A percentile compares a stretch with the other conserved stretches of the same genome.
Conservation (phyloP, 2,329 filamentous ascomycete species). For the Tolypocladium nubicola region DNA sequence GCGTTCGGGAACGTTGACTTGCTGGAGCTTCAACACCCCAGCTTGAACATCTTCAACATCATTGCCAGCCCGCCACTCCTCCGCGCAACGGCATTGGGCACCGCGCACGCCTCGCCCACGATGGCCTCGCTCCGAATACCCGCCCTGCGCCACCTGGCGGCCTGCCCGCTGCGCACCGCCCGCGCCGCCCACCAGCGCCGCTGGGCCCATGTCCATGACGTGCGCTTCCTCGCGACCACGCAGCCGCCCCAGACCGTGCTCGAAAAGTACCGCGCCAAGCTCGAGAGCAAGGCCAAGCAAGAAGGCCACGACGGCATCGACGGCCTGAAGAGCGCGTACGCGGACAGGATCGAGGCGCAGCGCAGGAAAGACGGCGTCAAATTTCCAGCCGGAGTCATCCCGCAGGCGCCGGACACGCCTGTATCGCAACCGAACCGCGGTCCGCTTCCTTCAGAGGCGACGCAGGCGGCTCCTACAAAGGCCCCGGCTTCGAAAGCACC, state of each 20-base stretch:
- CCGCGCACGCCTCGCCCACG: not conserved
- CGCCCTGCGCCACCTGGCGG: slow-evolving; percentile 35
- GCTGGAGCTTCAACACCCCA: not conserved
- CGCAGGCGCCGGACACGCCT: slow-evolving; percentile 24
- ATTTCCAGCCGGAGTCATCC: slow-evolving; percentile 24
- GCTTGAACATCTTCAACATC: not conserved
- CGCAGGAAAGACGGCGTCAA: slow-evolving; percentile 54
- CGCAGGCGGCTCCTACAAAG: slow-evolving; percentile 3
- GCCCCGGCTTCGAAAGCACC: slow-evolving; percentile 7
- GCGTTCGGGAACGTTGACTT: not conserved
- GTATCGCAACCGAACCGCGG: slow-evolving; percentile 23
- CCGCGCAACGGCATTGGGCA: not conserved
- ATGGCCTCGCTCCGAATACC: slow-evolving; percentile 41
- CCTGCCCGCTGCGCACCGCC: slow-evolving; percentile 19
- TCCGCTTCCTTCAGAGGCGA: slow-evolving; percentile 16
- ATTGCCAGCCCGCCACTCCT: not conserved
- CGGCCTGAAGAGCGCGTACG: slow-evolving; percentile 71
- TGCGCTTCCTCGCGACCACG: slow-evolving; percentile 80
- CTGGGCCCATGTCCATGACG: slow-evolving; percentile 87
- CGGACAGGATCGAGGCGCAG: slow-evolving; percentile 67
- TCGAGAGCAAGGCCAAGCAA: slow-evolving; percentile 68
- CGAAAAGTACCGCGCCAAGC: slow-evolving; percentile 81
- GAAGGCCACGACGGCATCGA: slow-evolving; percentile 61
- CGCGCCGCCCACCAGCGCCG: slow-evolving; percentile 52
- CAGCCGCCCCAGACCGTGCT: slow-evolving; percentile 55